These are phyloP conservation scores for Ceratobasidium sp. DNA, from an alignment of 1,284 basidiomycete species.

Conservation along the genomic window DNA sequence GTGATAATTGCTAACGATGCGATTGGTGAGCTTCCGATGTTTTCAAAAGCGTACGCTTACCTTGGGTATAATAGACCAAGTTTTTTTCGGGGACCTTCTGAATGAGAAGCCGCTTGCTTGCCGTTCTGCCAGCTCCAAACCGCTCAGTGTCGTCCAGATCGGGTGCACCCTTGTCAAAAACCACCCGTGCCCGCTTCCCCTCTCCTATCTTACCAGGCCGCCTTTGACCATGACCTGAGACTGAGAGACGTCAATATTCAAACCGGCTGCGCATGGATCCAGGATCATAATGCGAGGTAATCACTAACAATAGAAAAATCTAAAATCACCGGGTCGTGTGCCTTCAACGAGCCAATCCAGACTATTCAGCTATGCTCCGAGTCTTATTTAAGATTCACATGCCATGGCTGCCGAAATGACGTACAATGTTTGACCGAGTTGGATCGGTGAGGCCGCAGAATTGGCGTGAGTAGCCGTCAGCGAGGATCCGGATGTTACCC, in stretches of 20 bases:
- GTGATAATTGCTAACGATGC: not conserved
- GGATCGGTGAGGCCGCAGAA: not conserved
- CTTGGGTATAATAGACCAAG: conserved; percentile 5
- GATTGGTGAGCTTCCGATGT: not conserved
- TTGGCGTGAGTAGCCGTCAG: not conserved
- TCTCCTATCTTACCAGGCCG: not conserved
- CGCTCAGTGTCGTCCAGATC: not conserved
- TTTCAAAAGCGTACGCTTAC: not conserved
- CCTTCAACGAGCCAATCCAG: conserved; percentile 15
- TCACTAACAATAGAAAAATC: conserved; percentile 11
- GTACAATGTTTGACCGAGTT: not conserved
- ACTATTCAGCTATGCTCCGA: not conserved
- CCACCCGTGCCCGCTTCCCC: conserved; percentile 6
- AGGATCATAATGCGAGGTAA: too few species aligned
- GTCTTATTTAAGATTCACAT: not conserved
- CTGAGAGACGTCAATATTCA: not conserved
- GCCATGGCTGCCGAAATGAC: not conserved
- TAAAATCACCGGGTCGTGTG: conserved; percentile 1
- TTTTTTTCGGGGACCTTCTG: not conserved
- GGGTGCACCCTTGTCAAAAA: not conserved
- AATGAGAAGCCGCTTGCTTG: not conserved
- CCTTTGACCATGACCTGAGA: not conserved
- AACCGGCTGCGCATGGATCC: not conserved
- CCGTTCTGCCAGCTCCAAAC: not conserved
- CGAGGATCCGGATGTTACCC: not conserved